Percentiles rank a stretch among this genome's conserved stretches.
Conservation (phyloP, 345 rosid species). For the Arabidopsis thaliana region TAIR10.1 NC_003070.9:26101001-26101500, state of each 20-base stretch:
- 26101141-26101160: conserved; percentile 34
- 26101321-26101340: not conserved
- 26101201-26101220: conserved; percentile 21
- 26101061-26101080: conserved; percentile 10
- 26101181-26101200: conserved; percentile 21
- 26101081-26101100: conserved; percentile 14
- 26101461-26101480: conserved; percentile 33
- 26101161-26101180: conserved; percentile 31
- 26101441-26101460: conserved; percentile 5
- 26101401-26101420: not conserved
- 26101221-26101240: conserved; percentile 12
- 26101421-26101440: not conserved
- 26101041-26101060: not conserved
- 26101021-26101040: not conserved
- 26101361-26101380: conserved; percentile 9
- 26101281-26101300: conserved; percentile 10
- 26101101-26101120: conserved; percentile 21
- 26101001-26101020: not conserved
- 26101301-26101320: conserved; percentile 20
- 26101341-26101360: conserved; percentile 26
- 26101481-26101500: not conserved
- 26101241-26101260: conserved; percentile 9
- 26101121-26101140: conserved; percentile 24
- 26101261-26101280: not conserved
- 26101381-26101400: conserved; percentile 14